Base-by-base conservation (phyloP, 805 yeast species). In the Millerago galiae region DNA sequence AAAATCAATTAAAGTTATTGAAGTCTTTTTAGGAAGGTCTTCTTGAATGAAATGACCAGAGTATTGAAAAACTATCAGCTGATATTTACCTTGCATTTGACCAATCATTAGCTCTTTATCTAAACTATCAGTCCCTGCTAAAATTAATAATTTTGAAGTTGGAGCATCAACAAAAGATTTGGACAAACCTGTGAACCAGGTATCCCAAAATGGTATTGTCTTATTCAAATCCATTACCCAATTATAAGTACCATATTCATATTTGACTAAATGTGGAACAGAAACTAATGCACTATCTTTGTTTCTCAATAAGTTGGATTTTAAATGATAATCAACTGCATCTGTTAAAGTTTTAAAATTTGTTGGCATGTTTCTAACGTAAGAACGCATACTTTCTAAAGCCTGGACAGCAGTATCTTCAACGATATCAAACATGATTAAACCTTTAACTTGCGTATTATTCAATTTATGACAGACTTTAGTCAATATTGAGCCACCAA, bases 71-170 rank as follows among this genome's bases (percentile, higher is more conserved):
- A 89, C 93, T 12, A 86, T 79, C 33, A 93, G 71, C 63, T 95
- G 99, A 61, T 83, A 93, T 59, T 80, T 82, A 2, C 99, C 99
- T 63, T 90, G 98, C 99, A 93, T 93, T 62, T 95, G 99, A 1
- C 97, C 99, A 40, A 93, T 80, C 61, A 90, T 88, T 37, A 93
- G 68, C 31, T 75, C 75, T 49, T 83, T 88, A 62, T 93, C 99
- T 26, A 95, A 69, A 16, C 84, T 79, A 51, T 93, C 97, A 40
- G 90, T 83, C 3, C 95, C 95, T 0, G 98, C 95, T 13, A 95
- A 63, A 1, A 93, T 71, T 33, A 93, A 70, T 41, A 93, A 53
- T 54, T 88, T 84, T 1, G 90, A 79, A 1, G 80, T 66, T 1
- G 74, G 70, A 1, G 73, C 63, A 7, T 56, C 37, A 5, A 80